Conservation (phyloP, 805 yeast genomes). For the Barnettozyma botsteinii region DNA sequence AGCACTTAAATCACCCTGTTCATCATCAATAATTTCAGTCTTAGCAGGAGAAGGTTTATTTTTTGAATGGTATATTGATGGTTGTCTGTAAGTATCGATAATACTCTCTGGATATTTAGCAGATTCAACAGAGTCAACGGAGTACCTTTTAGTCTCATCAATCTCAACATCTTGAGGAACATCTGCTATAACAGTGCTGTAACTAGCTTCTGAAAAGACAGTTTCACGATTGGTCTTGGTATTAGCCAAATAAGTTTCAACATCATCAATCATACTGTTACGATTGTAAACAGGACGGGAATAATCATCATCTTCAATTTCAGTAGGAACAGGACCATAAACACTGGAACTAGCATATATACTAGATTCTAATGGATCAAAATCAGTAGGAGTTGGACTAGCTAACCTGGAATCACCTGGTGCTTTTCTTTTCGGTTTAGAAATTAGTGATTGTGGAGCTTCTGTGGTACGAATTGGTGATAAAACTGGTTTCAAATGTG, state of each 20-base stretch:
- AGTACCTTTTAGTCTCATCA: background rate
- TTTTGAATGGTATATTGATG: slow-evolving; percentile 9
- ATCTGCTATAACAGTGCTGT: background rate
- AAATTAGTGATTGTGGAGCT: background rate
- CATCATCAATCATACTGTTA: slow-evolving; percentile 10
- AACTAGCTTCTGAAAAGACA: slow-evolving; percentile 3
- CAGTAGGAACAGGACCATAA: slow-evolving; percentile 18
- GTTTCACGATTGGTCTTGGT: slow-evolving; percentile 1
- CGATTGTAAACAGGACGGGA: background rate
- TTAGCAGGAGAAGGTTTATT: slow-evolving; percentile 4
- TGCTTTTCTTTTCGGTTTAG: slow-evolving; percentile 11
- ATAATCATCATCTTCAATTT: background rate
- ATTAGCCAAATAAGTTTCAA: slow-evolving; percentile 2
- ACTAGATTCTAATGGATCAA: slow-evolving; percentile 4
- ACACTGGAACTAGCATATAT: slow-evolving; percentile 20
- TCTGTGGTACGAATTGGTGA: slow-evolving; percentile 4
- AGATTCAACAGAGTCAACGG: background rate
- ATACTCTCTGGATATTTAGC: slow-evolving; percentile 21
- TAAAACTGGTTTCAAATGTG: slow-evolving; percentile 2
- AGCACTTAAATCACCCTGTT: background rate
- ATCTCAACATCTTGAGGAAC: background rate
- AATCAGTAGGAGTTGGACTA: background rate
- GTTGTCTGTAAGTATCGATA: slow-evolving; percentile 19
- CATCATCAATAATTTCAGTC: background rate
- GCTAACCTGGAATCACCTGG: slow-evolving; percentile 3